Percentiles rank a stretch among this genome's conserved stretches.
Evolutionary conservation across 805 yeast genomes (phyloP).

Genomic region (Metschnikowia gelsemii): DNA sequence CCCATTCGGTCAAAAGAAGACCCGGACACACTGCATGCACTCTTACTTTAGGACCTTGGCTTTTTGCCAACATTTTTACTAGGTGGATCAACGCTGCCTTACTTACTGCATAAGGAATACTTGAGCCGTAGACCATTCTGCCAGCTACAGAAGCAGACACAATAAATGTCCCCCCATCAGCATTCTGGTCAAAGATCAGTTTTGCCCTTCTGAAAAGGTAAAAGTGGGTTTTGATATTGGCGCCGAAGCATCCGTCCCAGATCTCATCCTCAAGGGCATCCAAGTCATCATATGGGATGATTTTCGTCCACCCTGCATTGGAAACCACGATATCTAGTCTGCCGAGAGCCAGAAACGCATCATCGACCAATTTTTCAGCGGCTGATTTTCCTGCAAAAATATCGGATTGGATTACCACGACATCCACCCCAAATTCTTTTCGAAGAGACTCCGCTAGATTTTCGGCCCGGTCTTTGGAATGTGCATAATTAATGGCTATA

Average conservation of each 20-base stretch:
- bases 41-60: constrained; percentile 22
- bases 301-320: constrained; percentile 40
- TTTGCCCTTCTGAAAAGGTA: constrained; percentile 30
- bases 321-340: constrained; percentile 38
- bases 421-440: constrained; percentile 18
- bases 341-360: constrained; percentile 26
- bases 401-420: constrained; percentile 26
- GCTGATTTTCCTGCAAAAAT: constrained; percentile 22
- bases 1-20: constrained; percentile 27
- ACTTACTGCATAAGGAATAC: constrained; percentile 37
- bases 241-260: constrained; percentile 30
- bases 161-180: constrained; percentile 26
- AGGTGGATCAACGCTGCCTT: constrained; percentile 26
- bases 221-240: constrained; percentile 33
- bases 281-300: constrained; percentile 30
- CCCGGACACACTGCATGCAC: constrained; percentile 24
- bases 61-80: constrained; percentile 23
- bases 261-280: constrained; percentile 31
- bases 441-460: constrained; percentile 19
- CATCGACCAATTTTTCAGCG: constrained; percentile 24
- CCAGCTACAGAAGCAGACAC: constrained; percentile 32
- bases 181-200: constrained; percentile 25
- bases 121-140: constrained; percentile 25
- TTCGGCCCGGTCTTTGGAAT: constrained; percentile 30
- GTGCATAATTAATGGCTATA: constrained; percentile 33